Evolutionary conservation across 1,284 basidiomycete genomes (phyloP), one percentile per base, ranked within the genome.

Genomic region (Leccinum variabile): DNA sequence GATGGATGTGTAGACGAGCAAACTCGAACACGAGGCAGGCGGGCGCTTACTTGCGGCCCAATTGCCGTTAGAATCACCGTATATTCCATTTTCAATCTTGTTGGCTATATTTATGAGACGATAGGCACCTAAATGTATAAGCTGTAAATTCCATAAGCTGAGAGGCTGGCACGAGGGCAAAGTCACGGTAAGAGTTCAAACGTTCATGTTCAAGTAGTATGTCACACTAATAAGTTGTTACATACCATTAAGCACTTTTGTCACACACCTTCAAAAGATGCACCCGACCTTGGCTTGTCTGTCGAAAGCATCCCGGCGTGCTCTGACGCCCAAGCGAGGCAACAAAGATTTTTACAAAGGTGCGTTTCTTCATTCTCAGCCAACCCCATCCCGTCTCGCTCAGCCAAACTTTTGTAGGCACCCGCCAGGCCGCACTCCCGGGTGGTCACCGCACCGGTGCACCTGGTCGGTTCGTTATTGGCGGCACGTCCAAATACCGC

Each of bases 291-390:
- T 84, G 16, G 83, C 79, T 32, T 79, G 86, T 64, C 78, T 89
- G 6, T 90, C 88, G 37, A 92, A 92, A 77, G 94, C 94, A 30
- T 92, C 90, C 2, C 82, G 95, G 60, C 79, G 87, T 30, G 84
- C 93, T 5, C 81, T 97, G 56, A 94, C 89, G 0, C 81, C 91
- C 0, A 97, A 97, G 76, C 79, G 88, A 57, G 95, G 85, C 18
- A 96, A 95, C 80, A 97, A 96, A 71, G 93, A 97, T 75, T 97
- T 83, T 74, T 97, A 96, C 83, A 97, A 97, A 77, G 95, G 94
- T 90, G 10, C 39, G 77, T 75, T 3, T 41, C 28, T 13, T 35
- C n/a, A 37, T 9, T 35, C 8, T 8, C 35, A 18, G 0, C 2
- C 25, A n/a, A 33, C 22, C 54, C 50, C n/a, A 2, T 9, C 49